Base-by-base conservation (phyloP, 495 filamentous ascomycete genomes). In the Symbiotaphrina buchneri region DNA sequence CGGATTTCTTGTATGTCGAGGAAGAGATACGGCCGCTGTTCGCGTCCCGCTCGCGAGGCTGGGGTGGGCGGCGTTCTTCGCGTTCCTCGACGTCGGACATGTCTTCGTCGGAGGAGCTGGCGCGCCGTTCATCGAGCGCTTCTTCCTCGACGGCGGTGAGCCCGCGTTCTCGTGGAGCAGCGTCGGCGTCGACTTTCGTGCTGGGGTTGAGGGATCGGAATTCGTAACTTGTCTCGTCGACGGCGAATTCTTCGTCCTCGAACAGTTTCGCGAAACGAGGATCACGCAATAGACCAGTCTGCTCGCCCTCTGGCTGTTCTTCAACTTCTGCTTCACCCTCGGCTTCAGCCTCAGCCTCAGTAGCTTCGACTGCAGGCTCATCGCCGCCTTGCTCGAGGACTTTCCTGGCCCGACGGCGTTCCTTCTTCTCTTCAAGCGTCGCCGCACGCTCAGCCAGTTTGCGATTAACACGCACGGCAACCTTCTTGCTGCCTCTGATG, bases 401-500 rank as follows among this genome's bases (percentile, higher is more conserved):
- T n/a, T 59, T 51, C 39, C 59, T 53, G 8, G 68, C 69, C 27
- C 54, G 55, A n/a, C 74, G 57, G 21, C 71, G 65, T 42, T 74
- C 75, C 32, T 72, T 68, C 49, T 76, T 79, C 47, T 90, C 79
- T 52, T 92, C 78, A 23, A 67, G 58, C 35, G 72, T 63, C 41
- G 82, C 53, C 21, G 95, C 58, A 47, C 72, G 79, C 52, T 95
- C 82, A 10, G 77, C 85, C 33, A 94, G 53, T 34, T 59, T 69
- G 45, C 74, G 70, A 56, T 92, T 92, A 39, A 82, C 74, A 45
- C 80, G 82, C 52, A 90, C 80, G 43, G 79, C 72, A 37, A 85
- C 76, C 58, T 85, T 87, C 63, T 85, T 91, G 46, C 71, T 76
- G 35, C 85, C 81, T 38, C 90, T 61, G 45, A 99, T 95, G 38